Evolutionary conservation across 1,284 basidiomycete species (phyloP), one percentile per base, ranked within the genome.

Genomic region (Ceratobasidium sp.): DNA sequence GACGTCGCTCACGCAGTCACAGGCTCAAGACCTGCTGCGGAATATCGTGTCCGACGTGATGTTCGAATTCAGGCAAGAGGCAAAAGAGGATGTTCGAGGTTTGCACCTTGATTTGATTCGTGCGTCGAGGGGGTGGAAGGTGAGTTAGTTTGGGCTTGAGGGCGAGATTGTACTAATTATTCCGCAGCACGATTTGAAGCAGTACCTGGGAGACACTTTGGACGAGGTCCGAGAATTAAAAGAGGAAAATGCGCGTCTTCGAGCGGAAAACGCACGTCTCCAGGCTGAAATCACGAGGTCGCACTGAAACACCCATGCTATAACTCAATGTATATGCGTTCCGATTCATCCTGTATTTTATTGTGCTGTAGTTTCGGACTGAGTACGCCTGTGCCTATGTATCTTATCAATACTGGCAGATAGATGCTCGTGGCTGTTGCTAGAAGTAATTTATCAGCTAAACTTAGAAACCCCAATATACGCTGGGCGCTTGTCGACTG

Each of bases 21-120:
- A 68, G 11, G 87, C 89, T 39, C 89, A 91, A 72, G 88, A 90
- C 58, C 83, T 92, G 46, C 80, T 92, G 75, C 86, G 87, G 65
- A 84, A 83, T 39, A 86, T 92, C 71, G 85, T 92, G 74, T 84
- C 85, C 58, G 90, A 92, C 75, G 89, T 88, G 73, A 87, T 92
- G 87, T 87, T 85, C 76, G 91, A 92, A 77, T 90, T 88, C 79
- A 88, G 89, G 78, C 84, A 85, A 76, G 90, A 92, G 80, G 88
- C 87, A 37, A 86, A 86, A 78, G 83, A 86, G 34, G 89, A 91
- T 83, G 87, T 92, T 85, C 85, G 86, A 79, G 89, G 89, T 5
- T 80, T 92, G 75, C 91, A 92, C 80, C 79, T 92, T 76, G 91
- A 92, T 79, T 79, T 92, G 73, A 83, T 92, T 37, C 83, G 86